phyloP scores from a whole-genome alignment of 495 filamentous ascomycete genomes.

The Neurospora intermedia region DNA sequence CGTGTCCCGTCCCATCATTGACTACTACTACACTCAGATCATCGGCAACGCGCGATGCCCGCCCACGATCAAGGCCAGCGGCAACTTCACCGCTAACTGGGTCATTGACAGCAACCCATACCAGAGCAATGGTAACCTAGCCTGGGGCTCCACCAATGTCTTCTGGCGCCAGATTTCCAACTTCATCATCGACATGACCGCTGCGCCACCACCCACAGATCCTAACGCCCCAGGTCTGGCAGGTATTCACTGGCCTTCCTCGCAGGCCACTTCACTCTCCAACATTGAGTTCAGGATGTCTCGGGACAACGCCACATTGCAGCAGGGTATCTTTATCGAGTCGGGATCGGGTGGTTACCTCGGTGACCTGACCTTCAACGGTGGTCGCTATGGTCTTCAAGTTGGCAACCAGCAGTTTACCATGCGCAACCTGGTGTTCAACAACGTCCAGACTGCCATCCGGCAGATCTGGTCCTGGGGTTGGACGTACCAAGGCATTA shows the following conservation, averaged over 20 bases:
- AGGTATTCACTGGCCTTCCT: constrained; percentile 73
- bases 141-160: constrained; percentile 49
- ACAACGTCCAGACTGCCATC: constrained; percentile 44
- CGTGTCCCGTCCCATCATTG: constrained; percentile 52
- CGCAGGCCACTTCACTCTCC: constrained; percentile 61
- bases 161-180: constrained; percentile 72
- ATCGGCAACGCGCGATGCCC: constrained; percentile 59
- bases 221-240: constrained; percentile 35
- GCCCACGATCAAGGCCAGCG: constrained; percentile 53
- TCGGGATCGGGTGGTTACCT: constrained; percentile 64
- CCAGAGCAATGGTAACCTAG: constrained; percentile 14
- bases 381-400: constrained; percentile 51
- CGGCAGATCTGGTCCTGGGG: constrained; percentile 41
- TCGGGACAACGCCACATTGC: constrained; percentile 43
- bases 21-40: constrained; percentile 55
- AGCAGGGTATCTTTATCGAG: constrained; percentile 68
- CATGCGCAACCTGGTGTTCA: constrained; percentile 58
- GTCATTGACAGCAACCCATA: constrained; percentile 53
- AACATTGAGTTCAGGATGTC: constrained; percentile 64
- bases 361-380: constrained; percentile 62
- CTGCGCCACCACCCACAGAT: constrained; percentile 25
- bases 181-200: constrained; percentile 59
- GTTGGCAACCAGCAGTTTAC: constrained; percentile 79
- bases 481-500: constrained; percentile 60
- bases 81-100: constrained; percentile 45